Base-by-base conservation (phyloP, 176 grass and related monocot genomes). In the Microstegium vimineum region DNA sequence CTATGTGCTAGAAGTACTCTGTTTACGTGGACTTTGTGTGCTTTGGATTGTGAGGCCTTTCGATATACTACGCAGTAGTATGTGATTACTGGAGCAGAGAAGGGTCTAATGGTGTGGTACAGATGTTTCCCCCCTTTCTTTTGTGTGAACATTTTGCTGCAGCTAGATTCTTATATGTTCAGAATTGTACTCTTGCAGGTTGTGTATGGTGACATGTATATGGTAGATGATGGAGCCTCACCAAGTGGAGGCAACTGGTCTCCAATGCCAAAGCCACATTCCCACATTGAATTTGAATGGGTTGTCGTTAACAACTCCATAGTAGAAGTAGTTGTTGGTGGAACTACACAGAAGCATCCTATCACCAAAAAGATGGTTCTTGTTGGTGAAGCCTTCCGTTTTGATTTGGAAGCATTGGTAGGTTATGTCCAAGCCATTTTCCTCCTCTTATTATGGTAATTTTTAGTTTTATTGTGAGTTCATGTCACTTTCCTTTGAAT, bases 311-410 rank as follows among this genome's bases (percentile, higher is more conserved):
- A 89, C 70, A 90, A 94, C 85, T 92, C 94, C 10, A 88, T 94
- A n/a, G n/a, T n/a, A n/a, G n/a, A n/a, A 71, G 68, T 89, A 41
- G 70, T 97, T 66, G 87, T 94, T 26, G 92, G 91, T 10, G 94
- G 94, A 75, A 97, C 89, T 14, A 92, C 91, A 23, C 79, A 92
- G 77, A 94, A 94, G 66, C 94, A 97, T 79, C 94, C 94, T 30
- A 36, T 92, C 35, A 97, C 87, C 54, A 97, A 97, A 82, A 97
- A 86, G 73, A 97, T 94, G 91, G 87, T 94, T 78, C 87, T 97
- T 56, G 89, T 97, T 60, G 91, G 91, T 77, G 91, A 97, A 86
- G 83, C 92, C 33, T 92, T 97, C 82, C 87, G 40, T 23, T 89
- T 94, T 71, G 73, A 94, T 82, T 85, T 97, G 56, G 84, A 94